Conservation (phyloP, 1,284 basidiomycete genomes). For the Papiliotrema fonsecae region DNA sequence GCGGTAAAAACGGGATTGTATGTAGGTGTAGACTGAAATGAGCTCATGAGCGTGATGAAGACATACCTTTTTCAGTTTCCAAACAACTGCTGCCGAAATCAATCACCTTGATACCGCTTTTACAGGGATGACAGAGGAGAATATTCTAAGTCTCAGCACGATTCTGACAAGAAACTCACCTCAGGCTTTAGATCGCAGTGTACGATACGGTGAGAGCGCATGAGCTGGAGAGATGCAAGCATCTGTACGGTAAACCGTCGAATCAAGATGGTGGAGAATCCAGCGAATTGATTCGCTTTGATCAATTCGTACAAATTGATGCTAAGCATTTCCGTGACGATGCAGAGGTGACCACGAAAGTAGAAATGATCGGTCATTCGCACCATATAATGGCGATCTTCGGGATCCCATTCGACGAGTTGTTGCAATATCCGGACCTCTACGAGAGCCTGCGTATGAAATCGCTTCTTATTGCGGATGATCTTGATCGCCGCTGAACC, state of each 20-base stretch:
- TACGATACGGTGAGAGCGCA: constrained; percentile 96
- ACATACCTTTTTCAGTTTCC: constrained; percentile 94
- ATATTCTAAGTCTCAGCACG: constrained; percentile 65
- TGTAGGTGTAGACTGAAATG: constrained; percentile 92
- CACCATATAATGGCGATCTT: constrained; percentile 94
- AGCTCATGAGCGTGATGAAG: background rate
- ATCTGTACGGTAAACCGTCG: constrained; percentile 95
- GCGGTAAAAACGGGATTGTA: constrained; percentile 97
- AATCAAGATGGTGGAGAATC: constrained; percentile 91
- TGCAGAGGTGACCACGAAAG: constrained; percentile 96
- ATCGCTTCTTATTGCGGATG: constrained; percentile 98
- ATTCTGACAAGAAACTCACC: constrained; percentile 51
- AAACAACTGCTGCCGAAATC: constrained; percentile 99
- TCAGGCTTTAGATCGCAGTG: constrained; percentile 99
- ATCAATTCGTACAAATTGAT: constrained; percentile 99
- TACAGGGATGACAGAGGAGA: constrained; percentile 85
- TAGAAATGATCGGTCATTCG: constrained; percentile 99
- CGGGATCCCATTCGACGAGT: constrained; percentile 93
- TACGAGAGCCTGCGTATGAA: constrained; percentile 96
- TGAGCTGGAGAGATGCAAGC: constrained; percentile 80
- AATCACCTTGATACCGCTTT: constrained; percentile 96
- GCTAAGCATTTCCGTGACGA: constrained; percentile 94
- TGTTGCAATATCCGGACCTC: constrained; percentile 98
- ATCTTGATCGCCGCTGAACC: constrained; percentile 97
- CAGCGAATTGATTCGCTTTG: constrained; percentile 96